Evolutionary conservation across 495 filamentous ascomycete species (phyloP).

Genomic region (Neurospora sp.): DNA sequence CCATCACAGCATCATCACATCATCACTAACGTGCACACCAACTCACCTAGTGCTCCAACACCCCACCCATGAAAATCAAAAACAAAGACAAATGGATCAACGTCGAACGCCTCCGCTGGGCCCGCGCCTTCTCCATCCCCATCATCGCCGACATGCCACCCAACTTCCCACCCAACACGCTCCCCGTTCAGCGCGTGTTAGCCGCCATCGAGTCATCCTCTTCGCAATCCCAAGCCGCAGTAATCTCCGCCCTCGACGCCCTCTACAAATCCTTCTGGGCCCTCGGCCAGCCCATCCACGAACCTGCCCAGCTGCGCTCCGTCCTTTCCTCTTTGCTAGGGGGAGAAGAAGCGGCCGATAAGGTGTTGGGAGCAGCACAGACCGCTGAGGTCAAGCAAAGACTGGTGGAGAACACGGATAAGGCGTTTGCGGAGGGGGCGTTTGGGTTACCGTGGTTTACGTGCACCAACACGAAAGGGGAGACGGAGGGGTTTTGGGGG

Average conservation of each 20-base stretch:
- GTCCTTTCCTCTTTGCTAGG: conserved; percentile 2
- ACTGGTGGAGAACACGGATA: conserved; percentile 46
- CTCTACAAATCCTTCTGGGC: conserved; percentile 54
- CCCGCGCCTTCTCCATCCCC: conserved; percentile 48
- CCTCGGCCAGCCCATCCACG: conserved; percentile 35
- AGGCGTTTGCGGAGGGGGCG: conserved; percentile 48
- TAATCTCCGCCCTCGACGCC: conserved; percentile 36
- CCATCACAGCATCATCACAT: too few relatives aligned
- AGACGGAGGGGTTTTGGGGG: conserved; percentile 58
- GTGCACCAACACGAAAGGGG: conserved; percentile 48
- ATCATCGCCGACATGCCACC: conserved; percentile 40
- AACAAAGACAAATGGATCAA: conserved; percentile 61
- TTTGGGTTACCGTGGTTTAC: conserved; percentile 69
- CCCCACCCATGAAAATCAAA: conserved; percentile 54
- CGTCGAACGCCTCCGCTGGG: conserved; percentile 53
- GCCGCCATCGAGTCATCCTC: conserved; percentile 20
- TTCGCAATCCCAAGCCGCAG: conserved; percentile 24
- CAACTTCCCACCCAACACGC: conserved; percentile 50
- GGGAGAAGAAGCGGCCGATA: conserved; percentile 16
- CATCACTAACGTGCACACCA: too few relatives aligned
- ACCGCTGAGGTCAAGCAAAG: conserved; percentile 42
- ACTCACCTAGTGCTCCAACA: conserved; percentile 42
- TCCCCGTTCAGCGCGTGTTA: conserved; percentile 41
- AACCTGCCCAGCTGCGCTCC: conserved; percentile 36
- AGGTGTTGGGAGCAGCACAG: conserved; percentile 24